Conservation (phyloP, 2,329 filamentous ascomycete species). For the Colletotrichum costaricense region DNA sequence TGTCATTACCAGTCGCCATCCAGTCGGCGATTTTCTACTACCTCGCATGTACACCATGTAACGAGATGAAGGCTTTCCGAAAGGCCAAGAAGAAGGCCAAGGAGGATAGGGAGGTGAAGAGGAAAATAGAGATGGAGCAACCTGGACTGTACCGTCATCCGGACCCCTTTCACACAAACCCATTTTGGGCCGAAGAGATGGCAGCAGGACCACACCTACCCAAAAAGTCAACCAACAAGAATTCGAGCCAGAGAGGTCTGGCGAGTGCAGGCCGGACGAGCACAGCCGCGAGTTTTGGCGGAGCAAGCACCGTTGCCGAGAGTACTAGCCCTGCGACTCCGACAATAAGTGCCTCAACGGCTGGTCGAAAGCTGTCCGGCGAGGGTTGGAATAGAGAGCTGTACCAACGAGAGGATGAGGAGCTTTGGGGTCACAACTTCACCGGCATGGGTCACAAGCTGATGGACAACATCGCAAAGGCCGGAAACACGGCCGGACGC, state of each 20-base stretch:
- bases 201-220: constrained; percentile 80
- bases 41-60: constrained; percentile 82
- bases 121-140: constrained; percentile 73
- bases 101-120: constrained; percentile 74
- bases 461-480: constrained; percentile 69
- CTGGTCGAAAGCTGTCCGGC: constrained; percentile 54
- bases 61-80: constrained; percentile 75
- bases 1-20: constrained; percentile 67
- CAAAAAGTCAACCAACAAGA: constrained; percentile 69
- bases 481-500: constrained; percentile 65
- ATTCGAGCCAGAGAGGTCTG: constrained; percentile 68
- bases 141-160: constrained; percentile 83
- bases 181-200: constrained; percentile 91
- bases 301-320: constrained; percentile 50
- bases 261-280: constrained; percentile 63
- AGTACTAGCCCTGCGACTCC: constrained; percentile 50
- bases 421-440: constrained; percentile 79
- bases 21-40: constrained; percentile 85
- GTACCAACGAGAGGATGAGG: constrained; percentile 90
- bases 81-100: constrained; percentile 78
- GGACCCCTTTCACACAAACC: constrained; percentile 86
- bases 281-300: constrained; percentile 52
- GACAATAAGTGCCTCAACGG: constrained; percentile 61
- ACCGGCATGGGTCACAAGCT: constrained; percentile 65
- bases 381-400: constrained; percentile 81